Conservation (phyloP, 2,329 filamentous ascomycete genomes). For the Cladorrhinum sp. region DNA sequence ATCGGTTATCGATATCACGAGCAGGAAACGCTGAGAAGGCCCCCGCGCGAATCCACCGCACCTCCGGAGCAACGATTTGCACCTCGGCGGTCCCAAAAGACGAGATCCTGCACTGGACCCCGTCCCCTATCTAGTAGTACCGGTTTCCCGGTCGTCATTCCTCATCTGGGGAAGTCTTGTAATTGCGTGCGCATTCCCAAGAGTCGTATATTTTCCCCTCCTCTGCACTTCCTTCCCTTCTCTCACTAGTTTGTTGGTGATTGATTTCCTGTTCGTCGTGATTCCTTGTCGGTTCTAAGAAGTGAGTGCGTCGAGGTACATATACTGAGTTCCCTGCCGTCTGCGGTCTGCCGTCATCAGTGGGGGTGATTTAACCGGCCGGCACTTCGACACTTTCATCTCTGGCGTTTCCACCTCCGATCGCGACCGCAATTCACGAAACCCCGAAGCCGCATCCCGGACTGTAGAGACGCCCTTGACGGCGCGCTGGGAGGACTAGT, state of each 20-base stretch:
- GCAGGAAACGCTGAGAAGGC: constrained; percentile 5
- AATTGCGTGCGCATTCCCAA: not conserved
- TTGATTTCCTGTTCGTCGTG: not conserved
- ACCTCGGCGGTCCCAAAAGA: constrained; percentile 14
- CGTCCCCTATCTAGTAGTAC: not conserved
- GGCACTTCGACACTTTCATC: constrained; percentile 5
- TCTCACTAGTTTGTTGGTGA: not conserved
- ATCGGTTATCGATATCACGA: constrained; percentile 24
- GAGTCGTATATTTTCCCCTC: not conserved
- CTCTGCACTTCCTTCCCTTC: not conserved
- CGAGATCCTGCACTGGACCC: not conserved
- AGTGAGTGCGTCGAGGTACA: not conserved
- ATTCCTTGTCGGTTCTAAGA: not conserved
- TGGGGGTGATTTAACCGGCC: constrained; percentile 17
- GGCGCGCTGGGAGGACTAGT: not conserved
- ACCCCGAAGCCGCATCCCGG: not conserved
- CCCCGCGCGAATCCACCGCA: constrained; percentile 12
- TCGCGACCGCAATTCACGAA: not conserved
- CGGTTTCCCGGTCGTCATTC: constrained; percentile 9
- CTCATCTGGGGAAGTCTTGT: not conserved
- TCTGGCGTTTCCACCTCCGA: not conserved
- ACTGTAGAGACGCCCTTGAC: not conserved
- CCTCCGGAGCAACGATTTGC: constrained; percentile 1
- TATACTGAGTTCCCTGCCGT: not conserved
- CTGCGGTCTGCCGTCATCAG: constrained; percentile 25